Base-by-base conservation (phyloP, 371 early-diverging fungal genomes). In the Sporodiniella umbellata region DNA sequence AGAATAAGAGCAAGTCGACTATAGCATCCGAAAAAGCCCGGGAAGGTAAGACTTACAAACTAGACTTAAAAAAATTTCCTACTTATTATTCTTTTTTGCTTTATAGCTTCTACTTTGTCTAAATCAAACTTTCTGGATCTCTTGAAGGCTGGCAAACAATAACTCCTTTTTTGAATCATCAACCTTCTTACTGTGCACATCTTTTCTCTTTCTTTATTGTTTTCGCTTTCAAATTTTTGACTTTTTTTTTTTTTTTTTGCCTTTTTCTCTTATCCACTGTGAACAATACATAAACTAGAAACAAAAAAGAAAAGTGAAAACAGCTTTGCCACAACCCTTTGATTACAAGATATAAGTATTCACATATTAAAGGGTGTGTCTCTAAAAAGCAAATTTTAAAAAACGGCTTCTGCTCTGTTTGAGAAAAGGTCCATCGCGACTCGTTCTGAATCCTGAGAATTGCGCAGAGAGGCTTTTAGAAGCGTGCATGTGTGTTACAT, bases 121-220 rank as follows among this genome's bases (percentile, higher is more conserved):
- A 84, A 84, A 54, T 64, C 82, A 18, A 81, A 70, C 58, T 84
- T 84, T 61, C 66, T 84, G 51, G 82, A 84, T 51, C 63, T 81
- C 5, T 70, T 84, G 56, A 84, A 84, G 61, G 63, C 73, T 37
- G 80, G 84, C 33, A 42, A 63, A 53, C 56, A 61, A 49, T 61
- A 56, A 49, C 24, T 39, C 40, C 7, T 35, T 35, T 35, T 15
- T 15, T 15, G 11, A 11, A n/a, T 35, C 1, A 8, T n/a, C n/a
- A 14, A n/a, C 10, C n/a, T 35, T 35, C 3, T 2, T 15, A 5
- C n/a, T 14, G 5, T 35, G n/a, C 30, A 0, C 14, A 11, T 35
- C n/a, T 35, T 35, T 35, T 35, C 3, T 4, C 35, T n/a, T 14
- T 35, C n/a, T 35, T 15, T n/a, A 6, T 35, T 15, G 4, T 14